A percentile compares a stretch with the other conserved stretches of the same genome.
Evolutionary conservation across 2,329 filamentous ascomycete genomes (phyloP).

Genomic region (Aspergillus ochraceus): DNA sequence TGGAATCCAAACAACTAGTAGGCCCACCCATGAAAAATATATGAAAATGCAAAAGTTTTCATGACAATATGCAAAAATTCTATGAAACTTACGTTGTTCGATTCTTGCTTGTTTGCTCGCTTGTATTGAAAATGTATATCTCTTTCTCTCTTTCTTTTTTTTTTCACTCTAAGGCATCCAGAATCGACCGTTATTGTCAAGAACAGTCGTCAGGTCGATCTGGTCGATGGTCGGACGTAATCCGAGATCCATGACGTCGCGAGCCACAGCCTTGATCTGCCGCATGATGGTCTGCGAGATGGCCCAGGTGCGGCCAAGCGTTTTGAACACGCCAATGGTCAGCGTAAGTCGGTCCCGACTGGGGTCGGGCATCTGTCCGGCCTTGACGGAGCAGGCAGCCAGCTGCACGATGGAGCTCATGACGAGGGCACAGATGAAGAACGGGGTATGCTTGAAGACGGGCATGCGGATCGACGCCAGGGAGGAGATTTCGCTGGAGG

Average conservation of each 20-base stretch:
- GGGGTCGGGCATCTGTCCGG: conserved; percentile 59
- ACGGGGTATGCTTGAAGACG: conserved; percentile 73
- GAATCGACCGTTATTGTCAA: conserved; percentile 35
- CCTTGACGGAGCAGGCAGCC: conserved; percentile 68
- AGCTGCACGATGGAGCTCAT: conserved; percentile 79
- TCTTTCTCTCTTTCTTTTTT: neutral
- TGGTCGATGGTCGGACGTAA: conserved; percentile 37
- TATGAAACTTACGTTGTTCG: too few relatives aligned
- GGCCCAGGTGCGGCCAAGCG: conserved; percentile 69
- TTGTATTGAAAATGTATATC: neutral
- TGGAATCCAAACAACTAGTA: too few relatives aligned
- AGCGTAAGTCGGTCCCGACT: conserved; percentile 70
- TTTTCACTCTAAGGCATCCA: conserved; percentile 28
- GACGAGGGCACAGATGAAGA: conserved; percentile 79
- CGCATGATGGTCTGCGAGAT: conserved; percentile 68
- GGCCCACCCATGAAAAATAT: too few relatives aligned
- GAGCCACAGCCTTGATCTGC: conserved; percentile 76
- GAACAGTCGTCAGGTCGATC: conserved; percentile 34
- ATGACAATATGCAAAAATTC: too few relatives aligned
- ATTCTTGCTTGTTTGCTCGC: too few relatives aligned
- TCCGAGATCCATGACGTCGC: conserved; percentile 61
- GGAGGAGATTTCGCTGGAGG: conserved; percentile 75
- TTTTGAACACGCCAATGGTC: conserved; percentile 73
- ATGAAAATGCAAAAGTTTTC: too few relatives aligned
- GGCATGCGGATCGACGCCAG: conserved; percentile 62